Conservation (phyloP, 306 rosid genomes). For the Fragaria vesca region DNA sequence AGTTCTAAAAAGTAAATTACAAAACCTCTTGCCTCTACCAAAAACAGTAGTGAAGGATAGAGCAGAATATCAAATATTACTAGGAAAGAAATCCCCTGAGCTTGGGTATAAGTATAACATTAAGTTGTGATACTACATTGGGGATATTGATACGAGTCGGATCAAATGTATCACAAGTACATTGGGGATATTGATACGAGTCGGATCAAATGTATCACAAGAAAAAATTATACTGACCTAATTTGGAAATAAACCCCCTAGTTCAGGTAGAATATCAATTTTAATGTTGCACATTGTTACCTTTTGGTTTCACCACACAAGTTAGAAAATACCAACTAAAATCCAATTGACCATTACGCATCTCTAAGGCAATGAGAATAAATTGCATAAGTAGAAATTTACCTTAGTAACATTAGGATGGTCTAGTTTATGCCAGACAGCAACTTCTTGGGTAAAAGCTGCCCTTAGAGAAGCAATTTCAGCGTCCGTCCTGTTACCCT, state of each 20-base stretch:
- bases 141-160: neutral
- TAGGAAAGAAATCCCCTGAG: neutral
- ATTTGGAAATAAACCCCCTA: neutral
- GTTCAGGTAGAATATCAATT: neutral
- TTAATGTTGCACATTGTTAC: neutral
- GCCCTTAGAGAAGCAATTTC: constrained; percentile 86
- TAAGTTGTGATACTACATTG: neutral
- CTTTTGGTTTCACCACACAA: neutral
- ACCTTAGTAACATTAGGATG: constrained; percentile 99
- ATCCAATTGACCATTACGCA: neutral
- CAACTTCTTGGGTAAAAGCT: constrained; percentile 95
- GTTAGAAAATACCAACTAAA: constrained; percentile 9
- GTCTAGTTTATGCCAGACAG: constrained; percentile 97
- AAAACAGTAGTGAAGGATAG: neutral
- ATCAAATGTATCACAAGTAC: neutral
- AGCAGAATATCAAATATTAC: neutral
- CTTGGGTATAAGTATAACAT: neutral
- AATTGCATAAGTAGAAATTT: constrained; percentile 24
- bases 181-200: neutral
- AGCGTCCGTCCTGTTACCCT: constrained; percentile 92
- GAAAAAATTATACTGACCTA: neutral
- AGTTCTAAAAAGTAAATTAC: neutral
- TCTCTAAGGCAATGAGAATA: constrained; percentile 6
- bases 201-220: neutral
- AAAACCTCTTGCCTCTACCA: neutral